Base-by-base conservation (phyloP, 805 yeast species). In the Saturnispora diversa region DNA sequence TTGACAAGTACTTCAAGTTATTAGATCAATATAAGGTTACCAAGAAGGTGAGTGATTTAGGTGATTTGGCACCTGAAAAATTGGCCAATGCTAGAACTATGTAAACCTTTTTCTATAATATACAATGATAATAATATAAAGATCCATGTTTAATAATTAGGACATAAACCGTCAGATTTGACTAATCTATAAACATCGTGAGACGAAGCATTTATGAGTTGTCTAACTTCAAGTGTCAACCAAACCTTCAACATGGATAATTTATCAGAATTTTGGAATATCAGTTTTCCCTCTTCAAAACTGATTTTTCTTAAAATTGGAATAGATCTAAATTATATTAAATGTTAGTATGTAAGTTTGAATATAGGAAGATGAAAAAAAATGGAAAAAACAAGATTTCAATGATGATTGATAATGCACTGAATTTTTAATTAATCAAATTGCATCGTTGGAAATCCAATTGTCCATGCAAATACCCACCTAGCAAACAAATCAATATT, bases 401-500 rank as follows among this genome's bases (percentile, higher is more conserved):
- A 39, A 36, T 40, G 19, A 37, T 37, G 16, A 21, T 15, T 7
- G 4, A 11, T 19, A 21, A 31, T 31, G 26, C 28, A 22, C 22
- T 27, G 15, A n/a, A 6, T 15, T 12, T 9, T 22, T 22, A 10
- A 4, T 19, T 13, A n/a, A 16, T 11, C 12, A 24, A 37, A 44
- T 40, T 54, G 50, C 46, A 52, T 29, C n/a, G 65, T 60, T 28
- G 65, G 64, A 35, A 62, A 57, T 29, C 65, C 66, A 35, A 61
- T 49, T 28, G 53, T 54, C 64, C 63, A 55, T 35, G 64, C 65
- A 51, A 56, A 79, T 80, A 83, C 92, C 72, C 77, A 84, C 92
- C 94, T 84, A 72, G 94, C 94, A 72, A 92, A 90, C 37, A 92
- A 71, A 63, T 92, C 98, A 53, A 92, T 68, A 31, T 86, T 78